phyloP scores from a whole-genome alignment of 73 alveolate species.

The Uronychia binucleata region DNA sequence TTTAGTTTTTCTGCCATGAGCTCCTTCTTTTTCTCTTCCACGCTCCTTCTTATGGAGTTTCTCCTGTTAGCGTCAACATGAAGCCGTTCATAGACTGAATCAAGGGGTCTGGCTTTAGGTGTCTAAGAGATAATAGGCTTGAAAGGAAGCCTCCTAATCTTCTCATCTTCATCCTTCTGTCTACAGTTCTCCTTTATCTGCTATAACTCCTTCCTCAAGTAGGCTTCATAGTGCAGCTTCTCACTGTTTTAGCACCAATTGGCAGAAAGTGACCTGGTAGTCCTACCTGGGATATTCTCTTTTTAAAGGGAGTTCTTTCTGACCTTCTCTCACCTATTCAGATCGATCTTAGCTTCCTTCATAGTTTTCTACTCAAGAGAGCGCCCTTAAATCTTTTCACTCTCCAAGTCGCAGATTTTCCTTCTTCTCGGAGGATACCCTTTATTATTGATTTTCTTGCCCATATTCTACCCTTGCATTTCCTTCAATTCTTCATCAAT shows the following conservation, averaged over 20 bases:
- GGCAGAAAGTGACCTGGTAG: background rate
- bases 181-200: background rate
- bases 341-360: background rate
- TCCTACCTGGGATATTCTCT: background rate
- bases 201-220: background rate
- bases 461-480: too few species aligned
- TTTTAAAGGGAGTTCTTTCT: background rate
- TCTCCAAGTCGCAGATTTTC: background rate
- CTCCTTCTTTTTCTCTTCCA: background rate
- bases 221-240: background rate
- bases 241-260: background rate
- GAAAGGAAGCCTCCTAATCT: background rate
- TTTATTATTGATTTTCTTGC: background rate
- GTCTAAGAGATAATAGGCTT: background rate
- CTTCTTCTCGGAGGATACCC: background rate
- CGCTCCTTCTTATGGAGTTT: background rate
- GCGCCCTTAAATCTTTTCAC: background rate
- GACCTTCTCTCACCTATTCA: too few species aligned
- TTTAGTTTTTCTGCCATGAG: background rate
- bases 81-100: background rate
- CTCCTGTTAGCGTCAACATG: background rate
- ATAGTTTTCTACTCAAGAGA: background rate
- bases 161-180: background rate
- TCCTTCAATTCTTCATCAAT: background rate
- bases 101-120: background rate